Percentiles rank a stretch among this genome's conserved stretches.
These are phyloP conservation scores for bread wheat (Triticum aestivum) DNA, from an alignment of 176 grass and related monocot genomes.

Conservation along the genomic window IWGSC_CS_RefSeq_v2.1 NC_057808.1:541572233-541572732, in stretches of 20 bases:
- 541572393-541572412: constrained; percentile 83
- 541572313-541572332: neutral
- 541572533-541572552: constrained; percentile 75
- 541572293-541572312: neutral
- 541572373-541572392: constrained; percentile 65
- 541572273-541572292: neutral
- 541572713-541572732: constrained; percentile 1
- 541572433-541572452: constrained; percentile 86
- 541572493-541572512: neutral
- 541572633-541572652: constrained; percentile 93
- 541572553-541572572: constrained; percentile 66
- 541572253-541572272: constrained; percentile 5
- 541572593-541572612: constrained; percentile 75
- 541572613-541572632: constrained; percentile 75
- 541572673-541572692: constrained; percentile 47
- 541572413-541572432: constrained; percentile 54
- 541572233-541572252: constrained; percentile 55
- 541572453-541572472: constrained; percentile 27
- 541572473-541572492: constrained; percentile 14
- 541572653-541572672: constrained; percentile 84
- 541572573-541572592: constrained; percentile 55
- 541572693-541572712: neutral
- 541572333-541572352: constrained; percentile 38
- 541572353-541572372: constrained; percentile 76
- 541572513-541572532: neutral